Evolutionary conservation across 2,329 filamentous ascomycete genomes (phyloP), one percentile per base, ranked within the genome.

Genomic region (Colletotrichum sp.): DNA sequence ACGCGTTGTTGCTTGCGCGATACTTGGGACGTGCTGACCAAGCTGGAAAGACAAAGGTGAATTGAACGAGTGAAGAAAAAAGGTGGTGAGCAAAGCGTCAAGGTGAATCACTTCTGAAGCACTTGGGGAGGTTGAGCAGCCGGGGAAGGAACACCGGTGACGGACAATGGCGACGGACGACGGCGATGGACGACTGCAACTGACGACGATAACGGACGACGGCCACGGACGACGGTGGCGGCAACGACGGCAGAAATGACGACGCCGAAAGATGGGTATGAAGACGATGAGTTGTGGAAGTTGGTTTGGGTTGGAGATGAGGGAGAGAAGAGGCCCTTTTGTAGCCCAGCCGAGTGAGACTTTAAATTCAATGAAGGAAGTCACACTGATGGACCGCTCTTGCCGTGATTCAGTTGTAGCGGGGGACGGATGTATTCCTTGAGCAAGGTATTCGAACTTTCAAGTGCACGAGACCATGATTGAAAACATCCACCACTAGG

Each of bases 121-220:
- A 12, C 16, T 22, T 48, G 19, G 44, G 19, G n/a, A 22, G 0
- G 0, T 44, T n/a, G 39, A n/a, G 19, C 1, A 44, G 16, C 16
- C 0, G 39, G 0, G 39, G 39, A 44, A 44, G 19, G 39, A 1
- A 44, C 19, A 2, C 39, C 0, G 34, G 34, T 3, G 34, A 39
- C 15, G 6, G 15, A 34, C 15, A 0, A 36, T 19, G 36, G 36
- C 16, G 4, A 44, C 36, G 16, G 36, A 8, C 39, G 5, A 11
- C 1, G 8, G 36, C 5, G 39, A 44, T 4, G 16, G 36, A 1
- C 15, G 16, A 44, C 8, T 0, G 8, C 36, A 0, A 39, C 7
- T 4, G 15, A 16, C 34, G 15, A 39, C 36, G 19, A 11, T 5
- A 9, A 48, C 19, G 9, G n/a, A 48, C 11, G 19, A 48, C 44